These are phyloP conservation scores for Onygenales sp. DNA, from an alignment of 2,329 filamentous ascomycete genomes.

Conservation along the genomic window DNA sequence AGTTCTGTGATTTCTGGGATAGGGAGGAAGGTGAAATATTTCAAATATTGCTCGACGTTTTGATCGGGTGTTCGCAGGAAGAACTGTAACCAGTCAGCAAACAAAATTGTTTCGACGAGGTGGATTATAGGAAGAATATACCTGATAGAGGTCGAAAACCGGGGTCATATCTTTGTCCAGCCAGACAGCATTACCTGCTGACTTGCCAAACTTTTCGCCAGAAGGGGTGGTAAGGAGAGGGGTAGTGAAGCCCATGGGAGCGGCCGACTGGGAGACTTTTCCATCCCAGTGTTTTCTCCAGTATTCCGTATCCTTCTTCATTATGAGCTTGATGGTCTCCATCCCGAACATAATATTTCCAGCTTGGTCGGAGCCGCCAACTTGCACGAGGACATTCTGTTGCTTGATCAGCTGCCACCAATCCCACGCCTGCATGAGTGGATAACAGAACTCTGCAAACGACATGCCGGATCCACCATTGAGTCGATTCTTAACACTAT, in stretches of 20 bases:
- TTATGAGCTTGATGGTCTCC: constrained; percentile 70
- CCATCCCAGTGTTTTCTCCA: constrained; percentile 9
- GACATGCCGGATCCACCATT: constrained; percentile 86
- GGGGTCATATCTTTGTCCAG: constrained; percentile 72
- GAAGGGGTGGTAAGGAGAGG: constrained; percentile 78
- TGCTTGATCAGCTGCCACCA: constrained; percentile 77
- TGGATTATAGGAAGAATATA: constrained; percentile 17
- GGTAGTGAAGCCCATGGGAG: constrained; percentile 77
- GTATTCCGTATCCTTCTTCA: constrained; percentile 41
- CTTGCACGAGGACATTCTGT: constrained; percentile 67
- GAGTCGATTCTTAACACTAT: constrained; percentile 69
- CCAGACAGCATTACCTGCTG: constrained; percentile 88
- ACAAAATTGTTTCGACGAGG: too few relatives aligned
- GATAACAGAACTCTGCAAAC: constrained; percentile 86
- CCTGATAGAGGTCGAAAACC: constrained; percentile 74
- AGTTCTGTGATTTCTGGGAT: constrained; percentile 54
- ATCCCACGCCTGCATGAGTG: constrained; percentile 89
- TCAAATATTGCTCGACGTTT: constrained; percentile 72
- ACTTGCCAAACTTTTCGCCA: constrained; percentile 91
- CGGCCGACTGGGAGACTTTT: constrained; percentile 22
- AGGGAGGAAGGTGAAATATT: constrained; percentile 84
- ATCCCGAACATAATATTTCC: constrained; percentile 91
- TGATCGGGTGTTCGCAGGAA: constrained; percentile 74
- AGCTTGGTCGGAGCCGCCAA: constrained; percentile 91
- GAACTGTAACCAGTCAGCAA: constrained; percentile 46